phyloP scores from a whole-genome alignment of 139 green algal species.

The Tetradesmus lagerheimii region DNA sequence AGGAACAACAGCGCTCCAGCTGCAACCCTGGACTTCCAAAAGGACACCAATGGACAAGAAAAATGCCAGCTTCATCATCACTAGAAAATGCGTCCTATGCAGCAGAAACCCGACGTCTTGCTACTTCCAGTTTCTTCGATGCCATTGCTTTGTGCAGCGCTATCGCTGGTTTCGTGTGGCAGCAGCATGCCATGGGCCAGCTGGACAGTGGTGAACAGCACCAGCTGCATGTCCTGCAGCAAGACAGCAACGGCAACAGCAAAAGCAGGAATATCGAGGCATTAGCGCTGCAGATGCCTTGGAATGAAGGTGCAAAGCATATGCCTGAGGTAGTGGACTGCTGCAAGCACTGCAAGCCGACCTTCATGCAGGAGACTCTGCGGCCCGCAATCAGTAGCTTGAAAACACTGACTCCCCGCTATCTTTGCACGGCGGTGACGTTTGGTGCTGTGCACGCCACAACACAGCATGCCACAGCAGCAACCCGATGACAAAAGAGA shows the following conservation, averaged over 20 bases:
- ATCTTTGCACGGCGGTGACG: too few relatives aligned
- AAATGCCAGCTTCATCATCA: too few relatives aligned
- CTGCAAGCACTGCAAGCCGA: too few relatives aligned
- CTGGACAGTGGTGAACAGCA: neutral
- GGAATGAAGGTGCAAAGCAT: too few relatives aligned
- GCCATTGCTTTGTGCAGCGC: neutral
- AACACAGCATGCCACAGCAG: neutral
- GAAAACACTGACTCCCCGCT: too few relatives aligned
- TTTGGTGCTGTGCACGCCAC: neutral
- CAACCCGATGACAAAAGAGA: neutral
- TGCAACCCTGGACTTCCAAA: neutral
- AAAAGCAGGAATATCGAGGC: too few relatives aligned
- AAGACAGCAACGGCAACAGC: neutral
- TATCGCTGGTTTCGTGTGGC: neutral
- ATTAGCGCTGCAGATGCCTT: too few relatives aligned
- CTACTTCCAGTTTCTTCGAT: neutral
- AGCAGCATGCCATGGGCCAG: neutral
- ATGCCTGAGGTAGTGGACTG: too few relatives aligned
- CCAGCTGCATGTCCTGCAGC: constrained; percentile 30
- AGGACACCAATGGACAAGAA: too few relatives aligned
- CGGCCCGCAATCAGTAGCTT: too few relatives aligned
- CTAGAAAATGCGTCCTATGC: neutral
- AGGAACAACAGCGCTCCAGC: neutral
- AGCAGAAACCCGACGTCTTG: neutral
- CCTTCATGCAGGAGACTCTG: too few relatives aligned